Evolutionary conservation across 179 eudicot genomes (phyloP).

Genomic region (Heliamphora pulchella): DNA sequence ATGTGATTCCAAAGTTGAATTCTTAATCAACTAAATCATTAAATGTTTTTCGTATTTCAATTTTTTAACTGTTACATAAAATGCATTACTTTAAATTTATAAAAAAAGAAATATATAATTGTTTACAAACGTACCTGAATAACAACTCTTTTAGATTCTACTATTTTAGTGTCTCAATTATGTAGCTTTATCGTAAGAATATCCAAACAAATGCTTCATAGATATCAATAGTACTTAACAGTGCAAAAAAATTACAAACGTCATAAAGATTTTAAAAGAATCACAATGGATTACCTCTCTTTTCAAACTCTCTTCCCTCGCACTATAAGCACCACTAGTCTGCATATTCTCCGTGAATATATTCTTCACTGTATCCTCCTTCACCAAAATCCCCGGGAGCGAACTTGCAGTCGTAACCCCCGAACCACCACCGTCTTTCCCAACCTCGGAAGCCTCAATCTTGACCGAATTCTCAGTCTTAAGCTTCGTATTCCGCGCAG

Average conservation of each 20-base stretch:
- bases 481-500: slow-evolving; percentile 41
- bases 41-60: no score
- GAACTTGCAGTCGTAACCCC: slow-evolving; percentile 20
- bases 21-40: no score
- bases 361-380: slow-evolving; percentile 71
- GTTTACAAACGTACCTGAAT: no score
- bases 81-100: no score
- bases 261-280: background rate
- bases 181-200: no score
- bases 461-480: slow-evolving; percentile 51
- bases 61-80: no score
- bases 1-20: no score
- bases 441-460: slow-evolving; percentile 48
- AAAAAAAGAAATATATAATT: no score
- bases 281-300: slow-evolving; percentile 50
- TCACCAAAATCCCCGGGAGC: slow-evolving; percentile 37
- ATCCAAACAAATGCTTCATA: no score
- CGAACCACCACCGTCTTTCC: slow-evolving; percentile 41
- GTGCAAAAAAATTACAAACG: background rate
- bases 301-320: slow-evolving; percentile 80
- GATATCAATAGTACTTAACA: background rate
- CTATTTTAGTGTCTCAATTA: no score
- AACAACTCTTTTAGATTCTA: no score
- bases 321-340: slow-evolving; percentile 90
- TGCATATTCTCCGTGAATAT: slow-evolving; percentile 79